A percentile compares a stretch with the other conserved stretches of the same genome.
Evolutionary conservation across 441 rosid species (phyloP).

Genomic region (Populus hybrid): DNA sequence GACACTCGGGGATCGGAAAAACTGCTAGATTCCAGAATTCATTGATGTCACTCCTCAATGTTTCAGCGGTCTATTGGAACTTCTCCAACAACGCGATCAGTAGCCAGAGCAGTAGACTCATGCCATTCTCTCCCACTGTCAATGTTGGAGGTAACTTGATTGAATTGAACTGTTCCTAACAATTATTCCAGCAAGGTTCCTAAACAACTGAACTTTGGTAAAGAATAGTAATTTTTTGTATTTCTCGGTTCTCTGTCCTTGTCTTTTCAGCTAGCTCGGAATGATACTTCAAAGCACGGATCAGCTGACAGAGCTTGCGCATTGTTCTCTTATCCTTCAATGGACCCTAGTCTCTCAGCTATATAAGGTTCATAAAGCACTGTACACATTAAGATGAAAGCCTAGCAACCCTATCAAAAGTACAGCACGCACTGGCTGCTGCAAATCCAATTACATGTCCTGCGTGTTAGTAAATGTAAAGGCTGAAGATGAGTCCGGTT

Average conservation of each 20-base stretch:
- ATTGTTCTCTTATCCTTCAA: too few relatives aligned
- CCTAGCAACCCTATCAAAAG: too few relatives aligned
- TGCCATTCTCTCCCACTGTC: slow-evolving; percentile 88
- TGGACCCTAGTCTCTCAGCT: too few relatives aligned
- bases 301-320: too few relatives aligned
- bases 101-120: slow-evolving; percentile 49
- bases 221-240: background rate
- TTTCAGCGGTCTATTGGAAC: slow-evolving; percentile 56
- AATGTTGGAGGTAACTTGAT: slow-evolving; percentile 70
- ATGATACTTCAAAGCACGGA: slow-evolving; percentile 25
- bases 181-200: background rate
- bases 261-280: slow-evolving; percentile 36
- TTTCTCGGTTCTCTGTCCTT: background rate
- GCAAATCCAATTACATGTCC: too few relatives aligned
- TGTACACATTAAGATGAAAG: too few relatives aligned
- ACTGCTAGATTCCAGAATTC: slow-evolving; percentile 48
- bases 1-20: slow-evolving; percentile 22
- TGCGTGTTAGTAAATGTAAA: too few relatives aligned
- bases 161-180: background rate
- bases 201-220: background rate
- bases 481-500: too few relatives aligned
- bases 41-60: slow-evolving; percentile 64
- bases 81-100: slow-evolving; percentile 30
- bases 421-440: too few relatives aligned
- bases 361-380: too few relatives aligned